Percentiles rank a stretch among this genome's conserved stretches.
Conservation (phyloP, 257 asterid genomes). For the Striga asiatica region DNA sequence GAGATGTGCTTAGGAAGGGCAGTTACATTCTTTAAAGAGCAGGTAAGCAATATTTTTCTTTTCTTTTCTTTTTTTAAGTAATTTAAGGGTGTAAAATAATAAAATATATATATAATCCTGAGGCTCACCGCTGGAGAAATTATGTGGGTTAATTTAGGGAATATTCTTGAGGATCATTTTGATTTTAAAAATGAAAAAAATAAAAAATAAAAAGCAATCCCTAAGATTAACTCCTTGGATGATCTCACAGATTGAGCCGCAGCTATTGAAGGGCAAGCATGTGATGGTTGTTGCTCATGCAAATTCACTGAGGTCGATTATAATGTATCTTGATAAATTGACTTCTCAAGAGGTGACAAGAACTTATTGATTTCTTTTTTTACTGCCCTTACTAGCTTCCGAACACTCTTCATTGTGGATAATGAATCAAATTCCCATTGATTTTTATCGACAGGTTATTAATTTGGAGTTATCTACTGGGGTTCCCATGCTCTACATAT, state of each 20-base stretch:
- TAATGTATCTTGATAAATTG: constrained; percentile 83
- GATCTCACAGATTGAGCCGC: constrained; percentile 68
- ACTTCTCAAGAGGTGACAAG: constrained; percentile 66
- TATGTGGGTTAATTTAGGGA: background rate
- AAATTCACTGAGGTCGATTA: constrained; percentile 81
- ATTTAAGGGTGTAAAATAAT: background rate
- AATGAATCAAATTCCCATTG: background rate
- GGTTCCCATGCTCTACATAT: constrained; percentile 87
- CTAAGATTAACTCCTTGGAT: background rate
- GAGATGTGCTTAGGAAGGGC: constrained; percentile 96
- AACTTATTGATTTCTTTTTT: background rate
- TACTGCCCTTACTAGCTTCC: background rate
- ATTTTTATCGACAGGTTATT: constrained; percentile 46
- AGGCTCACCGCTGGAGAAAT: background rate
- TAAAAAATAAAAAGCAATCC: too few species aligned
- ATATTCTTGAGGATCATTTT: background rate
- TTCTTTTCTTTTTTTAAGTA: background rate
- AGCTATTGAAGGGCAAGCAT: constrained; percentile 54
- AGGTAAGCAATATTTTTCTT: constrained; percentile 30
- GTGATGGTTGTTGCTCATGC: constrained; percentile 96
- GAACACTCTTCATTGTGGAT: background rate
- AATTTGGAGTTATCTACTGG: constrained; percentile 89
- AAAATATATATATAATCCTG: background rate
- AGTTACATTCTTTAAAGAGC: constrained; percentile 73
- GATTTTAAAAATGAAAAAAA: too few species aligned